These are phyloP conservation scores for Syzygium oleosum DNA, from an alignment of 345 rosid genomes.

Conservation along the genomic window DNA sequence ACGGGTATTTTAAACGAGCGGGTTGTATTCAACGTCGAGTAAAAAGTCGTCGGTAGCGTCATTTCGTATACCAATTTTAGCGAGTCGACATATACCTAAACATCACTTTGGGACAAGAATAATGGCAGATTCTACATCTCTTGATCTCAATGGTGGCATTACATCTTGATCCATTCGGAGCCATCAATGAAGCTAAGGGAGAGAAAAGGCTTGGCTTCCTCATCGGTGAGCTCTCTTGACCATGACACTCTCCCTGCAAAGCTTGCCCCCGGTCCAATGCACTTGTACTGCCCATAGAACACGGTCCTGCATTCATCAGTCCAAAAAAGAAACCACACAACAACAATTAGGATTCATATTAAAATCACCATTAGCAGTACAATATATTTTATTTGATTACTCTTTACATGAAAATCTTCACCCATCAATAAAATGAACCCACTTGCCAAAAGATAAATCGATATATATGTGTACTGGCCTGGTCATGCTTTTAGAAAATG, in stretches of 20 bases:
- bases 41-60: neutral
- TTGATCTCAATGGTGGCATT: conserved; percentile 2
- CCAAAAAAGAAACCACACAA: neutral
- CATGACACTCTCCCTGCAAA: conserved; percentile 85
- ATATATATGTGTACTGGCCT: neutral
- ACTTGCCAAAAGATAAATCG: neutral
- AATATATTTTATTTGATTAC: neutral
- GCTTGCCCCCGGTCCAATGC: conserved; percentile 80
- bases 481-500: neutral
- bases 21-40: rapidly evolving
- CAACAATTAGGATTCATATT: neutral
- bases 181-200: conserved; percentile 81
- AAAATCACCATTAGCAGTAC: neutral
- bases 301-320: conserved; percentile 62
- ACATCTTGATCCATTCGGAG: conserved; percentile 72
- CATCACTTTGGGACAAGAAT: neutral
- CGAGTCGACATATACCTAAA: neutral
- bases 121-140: neutral
- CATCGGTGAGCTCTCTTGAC: conserved; percentile 82
- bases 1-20: neutral
- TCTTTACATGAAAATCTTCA: neutral
- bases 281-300: conserved; percentile 92
- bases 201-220: conserved; percentile 86
- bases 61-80: neutral
- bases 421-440: neutral